Percentiles rank a stretch among this genome's conserved stretches.
These are phyloP conservation scores for Oidiodendron maius DNA, from an alignment of 495 filamentous ascomycete genomes.

Conservation along the genomic window DNA sequence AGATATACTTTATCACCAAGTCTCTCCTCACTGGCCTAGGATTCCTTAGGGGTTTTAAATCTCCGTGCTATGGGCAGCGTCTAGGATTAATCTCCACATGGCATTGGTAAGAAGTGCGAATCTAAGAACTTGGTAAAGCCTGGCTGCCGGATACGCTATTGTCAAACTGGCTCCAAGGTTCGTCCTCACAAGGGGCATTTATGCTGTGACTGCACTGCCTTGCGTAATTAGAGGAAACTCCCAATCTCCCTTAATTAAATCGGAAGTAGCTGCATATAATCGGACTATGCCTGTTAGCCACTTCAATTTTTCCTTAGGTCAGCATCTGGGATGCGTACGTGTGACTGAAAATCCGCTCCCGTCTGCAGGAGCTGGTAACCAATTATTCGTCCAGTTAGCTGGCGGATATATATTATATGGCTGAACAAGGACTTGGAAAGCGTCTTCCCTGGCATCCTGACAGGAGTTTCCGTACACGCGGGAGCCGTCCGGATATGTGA, in stretches of 20 bases:
- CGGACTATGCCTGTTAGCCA: background rate
- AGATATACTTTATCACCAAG: too few relatives aligned
- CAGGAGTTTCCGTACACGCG: background rate
- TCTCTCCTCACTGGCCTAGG: too few relatives aligned
- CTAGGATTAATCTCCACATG: too few relatives aligned
- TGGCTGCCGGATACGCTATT: too few relatives aligned
- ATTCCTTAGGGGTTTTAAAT: too few relatives aligned
- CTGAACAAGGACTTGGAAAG: slow-evolving; percentile 6
- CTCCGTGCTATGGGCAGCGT: too few relatives aligned
- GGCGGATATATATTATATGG: background rate
- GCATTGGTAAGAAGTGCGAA: too few relatives aligned
- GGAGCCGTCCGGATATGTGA: slow-evolving; percentile 1
- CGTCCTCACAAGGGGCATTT: too few relatives aligned
- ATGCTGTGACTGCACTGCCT: background rate
- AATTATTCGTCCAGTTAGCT: background rate
- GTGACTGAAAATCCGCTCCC: slow-evolving; percentile 2
- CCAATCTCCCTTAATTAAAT: background rate
- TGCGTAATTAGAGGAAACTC: background rate
- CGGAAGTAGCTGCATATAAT: background rate
- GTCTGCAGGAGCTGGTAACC: slow-evolving; percentile 1
- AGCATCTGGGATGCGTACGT: background rate
- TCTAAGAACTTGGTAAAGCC: too few relatives aligned
- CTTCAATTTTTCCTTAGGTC: background rate
- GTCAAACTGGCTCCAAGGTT: too few relatives aligned
- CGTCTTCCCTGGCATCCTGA: background rate